A percentile compares a stretch with the other conserved stretches of the same genome.
Evolutionary conservation across 2,329 filamentous ascomycete genomes (phyloP).

Genomic region (Neophaeococcomyces aloes): DNA sequence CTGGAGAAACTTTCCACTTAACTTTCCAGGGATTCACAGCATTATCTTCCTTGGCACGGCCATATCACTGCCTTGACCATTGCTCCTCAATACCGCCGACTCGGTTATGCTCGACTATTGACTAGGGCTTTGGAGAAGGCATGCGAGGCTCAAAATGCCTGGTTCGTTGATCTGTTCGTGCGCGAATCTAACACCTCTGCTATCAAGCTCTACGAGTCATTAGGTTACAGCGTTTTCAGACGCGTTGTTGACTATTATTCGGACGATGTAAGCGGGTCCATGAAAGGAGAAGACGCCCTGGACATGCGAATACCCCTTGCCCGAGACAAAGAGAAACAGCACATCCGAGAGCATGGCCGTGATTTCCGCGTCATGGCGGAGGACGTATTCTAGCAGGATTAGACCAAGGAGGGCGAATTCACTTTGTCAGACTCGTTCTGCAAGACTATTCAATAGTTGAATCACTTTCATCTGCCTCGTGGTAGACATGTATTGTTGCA

Average conservation of each 20-base stretch:
- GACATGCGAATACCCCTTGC: slow-evolving; percentile 92
- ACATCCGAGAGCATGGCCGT: slow-evolving; percentile 73
- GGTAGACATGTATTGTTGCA: no score
- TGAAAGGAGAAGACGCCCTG: slow-evolving; percentile 68
- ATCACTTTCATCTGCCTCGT: no score
- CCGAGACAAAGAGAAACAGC: slow-evolving; percentile 64
- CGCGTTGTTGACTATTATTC: slow-evolving; percentile 88
- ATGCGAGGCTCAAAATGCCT: slow-evolving; percentile 71
- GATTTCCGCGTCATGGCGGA: slow-evolving; percentile 65
- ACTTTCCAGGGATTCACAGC: slow-evolving; percentile 45
- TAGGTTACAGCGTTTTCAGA: slow-evolving; percentile 87
- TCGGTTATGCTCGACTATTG: slow-evolving; percentile 77
- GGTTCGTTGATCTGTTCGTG: slow-evolving; percentile 95
- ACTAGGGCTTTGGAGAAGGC: slow-evolving; percentile 71
- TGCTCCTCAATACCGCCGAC: slow-evolving; percentile 69
- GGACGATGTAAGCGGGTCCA: slow-evolving; percentile 54
- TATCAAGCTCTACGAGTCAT: slow-evolving; percentile 75
- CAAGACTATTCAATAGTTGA: no score
- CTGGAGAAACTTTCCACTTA: not conserved
- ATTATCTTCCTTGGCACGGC: slow-evolving; percentile 98
- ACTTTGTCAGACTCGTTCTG: no score
- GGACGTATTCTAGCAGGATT: slow-evolving; percentile 61
- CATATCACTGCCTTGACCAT: slow-evolving; percentile 96
- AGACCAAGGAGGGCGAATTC: no score
- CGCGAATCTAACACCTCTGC: slow-evolving; percentile 78